Conservation (phyloP, 306 rosid genomes). For the Aeschynomene evenia region DNA sequence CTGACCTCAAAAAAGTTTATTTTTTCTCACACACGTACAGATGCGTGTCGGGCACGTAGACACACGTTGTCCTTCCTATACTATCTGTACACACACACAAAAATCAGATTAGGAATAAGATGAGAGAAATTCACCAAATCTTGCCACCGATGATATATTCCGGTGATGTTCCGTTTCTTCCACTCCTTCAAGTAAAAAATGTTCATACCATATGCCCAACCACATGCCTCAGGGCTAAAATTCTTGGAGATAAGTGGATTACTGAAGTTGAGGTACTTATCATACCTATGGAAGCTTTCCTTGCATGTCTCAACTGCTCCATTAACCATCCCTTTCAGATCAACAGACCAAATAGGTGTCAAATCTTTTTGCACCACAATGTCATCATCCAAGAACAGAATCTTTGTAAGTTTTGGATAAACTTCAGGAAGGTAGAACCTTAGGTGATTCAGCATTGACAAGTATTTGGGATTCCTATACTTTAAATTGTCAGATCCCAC, state of each 20-base stretch:
- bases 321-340: constrained; percentile 89
- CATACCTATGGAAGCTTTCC: constrained; percentile 97
- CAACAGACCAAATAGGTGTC: constrained; percentile 84
- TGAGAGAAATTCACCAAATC: constrained; percentile 60
- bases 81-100: no score
- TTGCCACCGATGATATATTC: constrained; percentile 94
- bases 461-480: constrained; percentile 91
- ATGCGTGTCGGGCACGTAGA: no score
- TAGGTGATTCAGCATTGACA: constrained; percentile 92
- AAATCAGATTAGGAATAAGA: not conserved
- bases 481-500: constrained; percentile 82
- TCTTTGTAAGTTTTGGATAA: constrained; percentile 85
- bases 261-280: constrained; percentile 91
- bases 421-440: constrained; percentile 96
- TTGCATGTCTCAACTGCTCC: constrained; percentile 99
- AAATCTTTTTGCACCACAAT: constrained; percentile 95
- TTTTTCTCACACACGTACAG: no score
- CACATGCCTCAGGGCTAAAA: constrained; percentile 91
- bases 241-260: constrained; percentile 77
- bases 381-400: constrained; percentile 94
- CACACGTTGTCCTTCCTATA: no score
- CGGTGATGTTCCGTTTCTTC: constrained; percentile 88
- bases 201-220: constrained; percentile 99
- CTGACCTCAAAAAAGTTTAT: no score
- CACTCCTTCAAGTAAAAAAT: constrained; percentile 92